These are phyloP conservation scores for Ophiostoma novo-ulmi DNA, from an alignment of 2,329 filamentous ascomycete species.

Conservation along the genomic window DNA sequence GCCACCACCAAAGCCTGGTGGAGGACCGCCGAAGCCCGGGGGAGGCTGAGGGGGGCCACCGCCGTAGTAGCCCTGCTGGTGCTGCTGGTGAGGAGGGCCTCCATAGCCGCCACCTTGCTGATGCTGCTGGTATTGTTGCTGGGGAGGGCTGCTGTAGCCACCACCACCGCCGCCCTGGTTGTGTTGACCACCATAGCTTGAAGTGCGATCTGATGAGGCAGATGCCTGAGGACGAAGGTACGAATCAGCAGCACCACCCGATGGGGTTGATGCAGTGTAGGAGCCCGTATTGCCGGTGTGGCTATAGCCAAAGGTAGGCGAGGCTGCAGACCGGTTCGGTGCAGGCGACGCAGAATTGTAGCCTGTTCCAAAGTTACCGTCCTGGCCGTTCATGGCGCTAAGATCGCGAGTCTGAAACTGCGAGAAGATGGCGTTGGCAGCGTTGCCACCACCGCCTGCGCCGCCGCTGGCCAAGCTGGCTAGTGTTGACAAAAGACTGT, in stretches of 20 bases:
- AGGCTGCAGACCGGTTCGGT: conserved; percentile 21
- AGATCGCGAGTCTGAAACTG: conserved; percentile 57
- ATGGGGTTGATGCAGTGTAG: conserved; percentile 8
- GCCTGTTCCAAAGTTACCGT: conserved; percentile 32
- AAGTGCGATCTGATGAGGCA: not conserved
- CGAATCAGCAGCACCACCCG: conserved; percentile 25
- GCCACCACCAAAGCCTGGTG: not conserved
- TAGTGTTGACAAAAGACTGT: conserved; percentile 29
- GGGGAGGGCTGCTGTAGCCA: not conserved
- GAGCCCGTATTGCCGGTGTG: conserved; percentile 30
- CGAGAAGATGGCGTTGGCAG: conserved; percentile 55
- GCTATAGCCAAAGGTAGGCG: conserved; percentile 41
- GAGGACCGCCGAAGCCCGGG: not conserved
- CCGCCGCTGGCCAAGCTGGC: conserved; percentile 38
- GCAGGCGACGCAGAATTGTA: conserved; percentile 38
- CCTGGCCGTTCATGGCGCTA: conserved; percentile 48
- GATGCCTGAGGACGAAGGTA: conserved; percentile 25
- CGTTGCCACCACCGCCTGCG: conserved; percentile 34
- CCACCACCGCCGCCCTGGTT: not conserved
- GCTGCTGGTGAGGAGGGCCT: not conserved
- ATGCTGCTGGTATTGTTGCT: not conserved
- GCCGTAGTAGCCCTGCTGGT: conserved; percentile 18
- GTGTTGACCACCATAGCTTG: not conserved
- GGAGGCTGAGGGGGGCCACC: conserved; percentile 3
- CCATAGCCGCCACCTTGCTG: conserved; percentile 17